phyloP scores from a whole-genome alignment of 2,329 filamentous ascomycete genomes.

The Metarhizium album region DNA sequence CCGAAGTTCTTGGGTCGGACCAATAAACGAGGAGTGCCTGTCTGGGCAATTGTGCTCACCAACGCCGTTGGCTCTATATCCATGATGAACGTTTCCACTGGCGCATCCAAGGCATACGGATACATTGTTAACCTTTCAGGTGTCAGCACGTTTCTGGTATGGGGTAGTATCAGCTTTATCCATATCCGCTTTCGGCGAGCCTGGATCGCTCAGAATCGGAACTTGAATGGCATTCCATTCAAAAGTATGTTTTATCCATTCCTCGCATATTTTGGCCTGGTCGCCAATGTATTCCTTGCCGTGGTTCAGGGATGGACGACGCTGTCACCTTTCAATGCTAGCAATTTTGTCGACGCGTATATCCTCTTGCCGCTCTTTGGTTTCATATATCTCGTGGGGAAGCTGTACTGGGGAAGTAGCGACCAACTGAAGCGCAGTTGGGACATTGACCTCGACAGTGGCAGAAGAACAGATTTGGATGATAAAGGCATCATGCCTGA shows the following conservation, averaged over 20 bases:
- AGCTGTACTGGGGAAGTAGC: constrained; percentile 37
- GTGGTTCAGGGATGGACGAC: constrained; percentile 53
- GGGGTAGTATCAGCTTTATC: constrained; percentile 58
- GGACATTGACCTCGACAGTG: constrained; percentile 47
- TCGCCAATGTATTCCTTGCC: constrained; percentile 47
- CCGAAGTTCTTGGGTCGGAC: constrained; percentile 60
- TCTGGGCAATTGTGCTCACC: constrained; percentile 53
- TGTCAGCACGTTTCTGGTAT: constrained; percentile 62
- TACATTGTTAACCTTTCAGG: constrained; percentile 64
- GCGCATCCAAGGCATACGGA: constrained; percentile 51
- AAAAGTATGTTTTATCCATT: constrained; percentile 43
- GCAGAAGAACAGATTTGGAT: constrained; percentile 44
- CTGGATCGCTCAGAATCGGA: constrained; percentile 47
- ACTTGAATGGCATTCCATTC: constrained; percentile 43
- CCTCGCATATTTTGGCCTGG: constrained; percentile 48
- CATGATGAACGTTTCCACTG: constrained; percentile 64
- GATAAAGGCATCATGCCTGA: constrained; percentile 21
- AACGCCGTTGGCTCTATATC: constrained; percentile 61
- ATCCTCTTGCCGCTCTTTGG: constrained; percentile 49
- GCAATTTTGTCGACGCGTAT: constrained; percentile 53
- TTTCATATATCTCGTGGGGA: constrained; percentile 45
- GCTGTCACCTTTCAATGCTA: constrained; percentile 45
- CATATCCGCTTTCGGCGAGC: constrained; percentile 62
- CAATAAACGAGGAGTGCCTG: constrained; percentile 50
- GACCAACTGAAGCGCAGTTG: constrained; percentile 38